Evolutionary conservation across 164 flowering plant species (phyloP).

Genomic region (Tinospora cordifolia): DNA sequence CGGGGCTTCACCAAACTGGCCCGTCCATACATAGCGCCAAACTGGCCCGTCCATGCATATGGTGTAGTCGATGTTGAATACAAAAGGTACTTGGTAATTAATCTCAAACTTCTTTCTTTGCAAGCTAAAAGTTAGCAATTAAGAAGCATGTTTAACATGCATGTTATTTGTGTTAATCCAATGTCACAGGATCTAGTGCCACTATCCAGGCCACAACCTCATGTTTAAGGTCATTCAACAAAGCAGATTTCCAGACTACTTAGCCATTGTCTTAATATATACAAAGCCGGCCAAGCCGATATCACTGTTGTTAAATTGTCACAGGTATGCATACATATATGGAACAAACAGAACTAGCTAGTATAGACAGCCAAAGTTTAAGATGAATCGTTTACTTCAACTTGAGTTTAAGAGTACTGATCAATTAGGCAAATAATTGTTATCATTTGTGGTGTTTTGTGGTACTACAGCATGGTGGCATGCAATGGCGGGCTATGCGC

Average conservation of each 20-base stretch:
- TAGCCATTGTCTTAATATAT: constrained; percentile 56
- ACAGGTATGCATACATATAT: constrained; percentile 46
- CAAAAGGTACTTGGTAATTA: constrained; percentile 25
- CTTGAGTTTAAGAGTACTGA: neutral
- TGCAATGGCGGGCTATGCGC: constrained; percentile 64
- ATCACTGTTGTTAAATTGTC: constrained; percentile 45
- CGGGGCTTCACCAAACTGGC: constrained; percentile 55
- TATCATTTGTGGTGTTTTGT: neutral
- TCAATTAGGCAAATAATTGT: neutral
- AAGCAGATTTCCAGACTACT: constrained; percentile 54
- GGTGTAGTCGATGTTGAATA: constrained; percentile 80
- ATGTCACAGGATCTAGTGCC: constrained; percentile 44
- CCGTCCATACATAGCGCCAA: constrained; percentile 25
- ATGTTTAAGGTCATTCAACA: constrained; percentile 54
- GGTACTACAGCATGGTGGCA: constrained; percentile 44
- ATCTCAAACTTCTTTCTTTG: neutral
- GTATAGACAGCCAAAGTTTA: neutral
- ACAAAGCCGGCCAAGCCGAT: constrained; percentile 50
- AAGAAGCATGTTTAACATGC: neutral
- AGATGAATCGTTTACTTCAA: neutral
- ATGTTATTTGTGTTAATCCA: neutral
- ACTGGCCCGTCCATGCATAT: constrained; percentile 38
- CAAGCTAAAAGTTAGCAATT: too few species aligned
- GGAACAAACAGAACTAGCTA: neutral
- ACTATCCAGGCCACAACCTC: constrained; percentile 38